Evolutionary conservation across 192 early-diverging fungal species (phyloP), one percentile per base, ranked within the genome.

Genomic region (Coemansia guatemalensis): DNA sequence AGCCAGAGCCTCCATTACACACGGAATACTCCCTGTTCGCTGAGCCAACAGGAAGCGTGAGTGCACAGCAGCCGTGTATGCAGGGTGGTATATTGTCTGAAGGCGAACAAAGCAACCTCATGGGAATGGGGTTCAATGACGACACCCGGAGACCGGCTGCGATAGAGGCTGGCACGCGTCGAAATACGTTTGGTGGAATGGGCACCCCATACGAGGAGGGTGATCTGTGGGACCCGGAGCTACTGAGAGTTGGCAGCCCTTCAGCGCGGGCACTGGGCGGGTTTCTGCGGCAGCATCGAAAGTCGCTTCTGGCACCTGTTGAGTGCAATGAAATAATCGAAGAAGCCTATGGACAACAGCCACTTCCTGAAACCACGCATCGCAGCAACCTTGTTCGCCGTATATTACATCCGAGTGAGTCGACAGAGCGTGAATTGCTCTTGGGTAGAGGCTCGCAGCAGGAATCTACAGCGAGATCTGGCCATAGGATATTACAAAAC

Each of bases 231-330:
- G 62, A 63, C 47, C 58, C 49, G 9, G 62, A 64, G 11, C 58
- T 47, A 14, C 47, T 68, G 0, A 50, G 57, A 20, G 48, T 48
- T 4, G 67, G 48, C 18, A 58, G 24, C 48, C 20, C 56, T 18
- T 69, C 75, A 4, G 58, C 68, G 26, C 62, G 60, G n/a, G 73
- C 67, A 0, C 57, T 75, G n/a, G 58, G 67, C n/a, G 73, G 53
- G 20, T 66, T 81, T 55, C 20, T 81, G 53, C 58, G 62, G 23
- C 65, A 72, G 17, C 78, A 81, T 32, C 68, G 75, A 23, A 78
- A 70, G 54, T 83, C 81, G 18, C n/a, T 83, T 44, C 67, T 83
- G 41, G 65, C 74, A 3, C 73, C 75, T 20, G 72, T 74, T 18
- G 81, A 83, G 44, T 83, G 69, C 32, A 64, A 52, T 25, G 75